Evolutionary conservation across 352 stramenopile species (phyloP), one percentile per base, ranked within the genome.

Genomic region (Pythium oligandrum): DNA sequence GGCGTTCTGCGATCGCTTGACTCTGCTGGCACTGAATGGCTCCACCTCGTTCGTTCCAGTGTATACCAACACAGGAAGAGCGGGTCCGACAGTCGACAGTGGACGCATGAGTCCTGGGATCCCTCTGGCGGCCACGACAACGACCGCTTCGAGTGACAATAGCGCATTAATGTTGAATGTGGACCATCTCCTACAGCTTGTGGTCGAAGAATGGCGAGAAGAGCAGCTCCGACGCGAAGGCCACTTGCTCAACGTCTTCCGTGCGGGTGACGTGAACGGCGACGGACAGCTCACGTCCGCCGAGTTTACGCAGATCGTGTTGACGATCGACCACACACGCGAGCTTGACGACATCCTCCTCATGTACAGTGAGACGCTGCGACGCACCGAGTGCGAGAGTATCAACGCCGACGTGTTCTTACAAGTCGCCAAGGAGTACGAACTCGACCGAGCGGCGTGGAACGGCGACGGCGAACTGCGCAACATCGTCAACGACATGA

Each of bases 301-400:
- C 4, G 80, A 93, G 55, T 93, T 93, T 48, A 77, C 75, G 8
- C 78, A 88, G 31, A 93, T 93, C 51, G 76, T 93, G 42, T 62
- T 88, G 31, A 74, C 75, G 2, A 93, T 93, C 57, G 83, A 93
- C 57, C 72, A 74, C 17, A 70, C 68, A 2, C 69, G 78, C 0
- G 79, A 91, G 30, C 48, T 81, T 0, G 77, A 64, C 17, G 83
- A 91, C 36, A 81, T 91, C 35, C 48, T 93, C 33, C 63, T 89
- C 33, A 88, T 93, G 78, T 91, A 89, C 65, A 87, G 74, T 53
- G 83, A 93, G 45, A 90, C 83, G 3, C 42, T 93, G 44, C 73
- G 78, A 1, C 74, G 81, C 36, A 90, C 78, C 0, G 37, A 81
- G 38, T 83, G 68, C 42, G 70, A 84, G 11, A 59, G 70, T 9